Conservation (phyloP, 2,329 filamentous ascomycete genomes). For the Macroventuria anomochaeta region DNA sequence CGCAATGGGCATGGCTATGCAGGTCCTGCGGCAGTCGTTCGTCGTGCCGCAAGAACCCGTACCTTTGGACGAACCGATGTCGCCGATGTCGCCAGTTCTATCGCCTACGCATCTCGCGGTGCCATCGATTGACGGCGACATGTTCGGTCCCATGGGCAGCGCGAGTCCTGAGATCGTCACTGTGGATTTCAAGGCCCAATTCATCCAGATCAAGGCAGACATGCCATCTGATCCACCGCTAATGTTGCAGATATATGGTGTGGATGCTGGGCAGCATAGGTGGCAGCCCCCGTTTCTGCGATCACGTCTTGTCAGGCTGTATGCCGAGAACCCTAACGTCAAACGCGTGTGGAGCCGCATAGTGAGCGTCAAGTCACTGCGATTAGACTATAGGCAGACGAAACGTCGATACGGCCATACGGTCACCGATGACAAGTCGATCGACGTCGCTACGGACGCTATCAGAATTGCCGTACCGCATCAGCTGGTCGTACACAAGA, state of each 20-base stretch:
- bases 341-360: constrained; percentile 85
- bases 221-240: constrained; percentile 89
- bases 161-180: constrained; percentile 71
- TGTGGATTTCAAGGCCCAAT: constrained; percentile 78
- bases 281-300: constrained; percentile 85
- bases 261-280: constrained; percentile 83
- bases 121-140: constrained; percentile 41
- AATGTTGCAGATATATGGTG: constrained; percentile 84
- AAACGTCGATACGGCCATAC: constrained; percentile 70
- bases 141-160: constrained; percentile 32
- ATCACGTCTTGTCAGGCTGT: constrained; percentile 80
- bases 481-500: constrained; percentile 84
- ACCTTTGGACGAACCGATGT: constrained; percentile 20
- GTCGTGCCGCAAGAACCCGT: constrained; percentile 27
- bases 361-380: constrained; percentile 79
- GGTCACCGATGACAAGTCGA: constrained; percentile 75
- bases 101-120: constrained; percentile 37
- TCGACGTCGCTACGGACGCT: constrained; percentile 85
- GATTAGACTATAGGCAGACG: constrained; percentile 80
- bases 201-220: constrained; percentile 86
- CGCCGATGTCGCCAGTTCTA: constrained; percentile 22
- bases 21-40: constrained; percentile 66
- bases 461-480: constrained; percentile 89
- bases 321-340: constrained; percentile 85
- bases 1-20: constrained; percentile 79